Conservation (phyloP, 768 basidiomycete species). For the Tubosaeta sp. region DNA sequence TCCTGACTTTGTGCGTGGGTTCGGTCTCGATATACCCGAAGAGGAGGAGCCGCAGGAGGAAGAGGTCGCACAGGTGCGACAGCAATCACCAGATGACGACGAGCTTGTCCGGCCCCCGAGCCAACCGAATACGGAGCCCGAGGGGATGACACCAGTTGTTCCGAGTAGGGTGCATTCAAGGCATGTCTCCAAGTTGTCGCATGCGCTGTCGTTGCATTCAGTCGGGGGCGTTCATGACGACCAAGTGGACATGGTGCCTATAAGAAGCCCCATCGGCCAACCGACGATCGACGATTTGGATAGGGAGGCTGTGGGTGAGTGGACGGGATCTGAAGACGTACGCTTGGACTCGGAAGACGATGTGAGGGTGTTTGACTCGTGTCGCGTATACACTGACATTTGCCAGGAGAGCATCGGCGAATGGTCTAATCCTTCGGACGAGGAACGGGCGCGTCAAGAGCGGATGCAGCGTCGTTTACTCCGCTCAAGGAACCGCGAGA, state of each 20-base stretch:
- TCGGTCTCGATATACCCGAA: constrained; percentile 75
- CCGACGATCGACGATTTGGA: constrained; percentile 35
- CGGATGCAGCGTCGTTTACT: constrained; percentile 61
- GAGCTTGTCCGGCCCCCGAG: constrained; percentile 21
- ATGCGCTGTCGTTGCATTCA: constrained; percentile 61
- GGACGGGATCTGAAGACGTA: constrained; percentile 81
- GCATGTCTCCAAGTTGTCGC: constrained; percentile 63
- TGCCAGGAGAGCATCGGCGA: constrained; percentile 71
- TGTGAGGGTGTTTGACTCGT: constrained; percentile 37
- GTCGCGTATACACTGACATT: constrained; percentile 3
- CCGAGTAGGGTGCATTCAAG: constrained; percentile 60
- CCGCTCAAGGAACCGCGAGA: constrained; percentile 41
- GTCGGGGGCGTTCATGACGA: constrained; percentile 49
- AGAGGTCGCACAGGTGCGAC: constrained; percentile 30
- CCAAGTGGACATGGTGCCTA: constrained; percentile 28
- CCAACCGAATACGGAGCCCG: constrained; percentile 32
- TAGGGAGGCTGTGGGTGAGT: constrained; percentile 52
- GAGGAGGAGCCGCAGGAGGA: constrained; percentile 65
- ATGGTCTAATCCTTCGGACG: constrained; percentile 89
- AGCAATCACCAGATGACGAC: constrained; percentile 38
- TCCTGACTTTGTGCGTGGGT: constrained; percentile 74
- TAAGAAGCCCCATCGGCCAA: constrained; percentile 30
- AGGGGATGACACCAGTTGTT: constrained; percentile 43
- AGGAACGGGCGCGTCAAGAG: constrained; percentile 71
- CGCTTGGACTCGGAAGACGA: constrained; percentile 61